These are phyloP conservation scores for Marsdenia floribunda DNA, from an alignment of 257 asterid genomes.

Conservation along the genomic window DNA sequence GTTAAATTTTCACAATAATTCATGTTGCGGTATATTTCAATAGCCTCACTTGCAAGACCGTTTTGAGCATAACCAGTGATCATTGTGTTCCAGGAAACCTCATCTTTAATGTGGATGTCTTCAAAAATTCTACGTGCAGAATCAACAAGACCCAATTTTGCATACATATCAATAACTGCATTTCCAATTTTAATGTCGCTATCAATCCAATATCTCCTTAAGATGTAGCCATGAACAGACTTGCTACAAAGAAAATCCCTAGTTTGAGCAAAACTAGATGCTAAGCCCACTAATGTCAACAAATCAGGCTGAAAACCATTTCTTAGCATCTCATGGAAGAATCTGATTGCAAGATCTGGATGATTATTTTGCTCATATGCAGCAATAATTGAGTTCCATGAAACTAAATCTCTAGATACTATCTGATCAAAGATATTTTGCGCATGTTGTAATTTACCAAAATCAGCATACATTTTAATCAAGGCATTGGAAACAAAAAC, in stretches of 20 bases:
- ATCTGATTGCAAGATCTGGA: slow-evolving; percentile 39
- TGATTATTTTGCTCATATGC: slow-evolving; percentile 70
- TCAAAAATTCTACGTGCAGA: slow-evolving; percentile 55
- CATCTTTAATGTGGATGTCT: slow-evolving; percentile 48
- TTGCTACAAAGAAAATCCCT: slow-evolving; percentile 36
- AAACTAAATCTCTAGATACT: slow-evolving; percentile 49
- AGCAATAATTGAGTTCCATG: slow-evolving; percentile 82
- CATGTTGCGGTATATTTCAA: slow-evolving; percentile 41
- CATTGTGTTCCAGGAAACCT: slow-evolving; percentile 79
- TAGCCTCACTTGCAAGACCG: slow-evolving; percentile 70
- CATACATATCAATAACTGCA: slow-evolving; percentile 82
- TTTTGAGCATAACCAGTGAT: slow-evolving; percentile 78
- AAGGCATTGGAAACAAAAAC: slow-evolving; percentile 71
- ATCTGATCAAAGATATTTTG: slow-evolving; percentile 49
- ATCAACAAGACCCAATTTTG: slow-evolving; percentile 58
- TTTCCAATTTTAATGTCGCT: slow-evolving; percentile 52
- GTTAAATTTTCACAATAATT: slow-evolving; percentile 29
- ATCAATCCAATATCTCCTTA: slow-evolving; percentile 55
- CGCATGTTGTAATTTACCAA: slow-evolving; percentile 49
- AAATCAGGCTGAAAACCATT: slow-evolving; percentile 50
- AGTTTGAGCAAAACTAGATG: slow-evolving; percentile 65
- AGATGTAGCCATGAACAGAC: slow-evolving; percentile 58
- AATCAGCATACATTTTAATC: slow-evolving; percentile 77
- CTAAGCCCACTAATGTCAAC: slow-evolving; percentile 63
- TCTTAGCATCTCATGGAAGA: slow-evolving; percentile 50